Conservation (phyloP, 306 rosid species). For the Crotalaria pallida region DNA sequence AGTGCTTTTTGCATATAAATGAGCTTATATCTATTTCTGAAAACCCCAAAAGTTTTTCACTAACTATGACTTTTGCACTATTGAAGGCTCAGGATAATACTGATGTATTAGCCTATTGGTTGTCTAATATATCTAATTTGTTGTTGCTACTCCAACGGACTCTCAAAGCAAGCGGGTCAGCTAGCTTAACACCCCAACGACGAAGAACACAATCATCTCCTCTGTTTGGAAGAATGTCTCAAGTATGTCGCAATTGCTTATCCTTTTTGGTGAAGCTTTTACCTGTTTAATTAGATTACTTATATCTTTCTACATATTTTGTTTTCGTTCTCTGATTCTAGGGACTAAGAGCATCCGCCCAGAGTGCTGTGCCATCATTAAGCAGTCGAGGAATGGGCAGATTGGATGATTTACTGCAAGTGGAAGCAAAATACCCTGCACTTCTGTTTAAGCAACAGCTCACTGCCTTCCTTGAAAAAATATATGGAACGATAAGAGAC, state of each 20-base stretch:
- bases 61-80: constrained; percentile 25
- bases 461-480: constrained; percentile 97
- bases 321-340: constrained; percentile 29
- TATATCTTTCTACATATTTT: constrained; percentile 14
- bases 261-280: constrained; percentile 16
- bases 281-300: constrained; percentile 7
- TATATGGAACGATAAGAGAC: constrained; percentile 98
- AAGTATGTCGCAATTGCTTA: constrained; percentile 45
- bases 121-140: constrained; percentile 91
- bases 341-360: constrained; percentile 97
- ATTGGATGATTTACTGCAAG: constrained; percentile 91
- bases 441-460: constrained; percentile 97
- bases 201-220: constrained; percentile 89
- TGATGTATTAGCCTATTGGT: constrained; percentile 90
- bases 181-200: constrained; percentile 97
- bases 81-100: constrained; percentile 83
- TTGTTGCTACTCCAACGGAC: constrained; percentile 95
- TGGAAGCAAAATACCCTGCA: constrained; percentile 99
- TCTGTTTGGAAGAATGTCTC: constrained; percentile 99
- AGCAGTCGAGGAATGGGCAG: constrained; percentile 83
- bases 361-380: constrained; percentile 80
- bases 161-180: constrained; percentile 98
- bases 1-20: constrained; percentile 17
- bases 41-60: constrained; percentile 16
- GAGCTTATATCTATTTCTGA: neutral